These are phyloP conservation scores for Scheffersomyces cryptocercus DNA, from an alignment of 1,139 yeast species.

Conservation along the genomic window DNA sequence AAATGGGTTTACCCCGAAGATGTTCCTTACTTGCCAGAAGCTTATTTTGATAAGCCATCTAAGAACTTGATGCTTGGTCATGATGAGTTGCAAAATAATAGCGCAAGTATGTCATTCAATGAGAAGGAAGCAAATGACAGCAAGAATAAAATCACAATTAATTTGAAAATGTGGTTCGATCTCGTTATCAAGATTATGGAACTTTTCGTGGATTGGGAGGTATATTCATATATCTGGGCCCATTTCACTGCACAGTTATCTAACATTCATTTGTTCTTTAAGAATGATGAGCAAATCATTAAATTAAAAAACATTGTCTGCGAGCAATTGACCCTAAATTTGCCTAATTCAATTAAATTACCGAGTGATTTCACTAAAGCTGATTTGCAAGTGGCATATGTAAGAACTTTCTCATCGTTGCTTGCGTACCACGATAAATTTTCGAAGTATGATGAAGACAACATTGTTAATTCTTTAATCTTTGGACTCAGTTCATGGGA, in stretches of 20 bases:
- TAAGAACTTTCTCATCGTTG: constrained; percentile 65
- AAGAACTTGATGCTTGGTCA: constrained; percentile 9
- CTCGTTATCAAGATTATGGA: constrained; percentile 52
- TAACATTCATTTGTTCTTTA: constrained; percentile 55
- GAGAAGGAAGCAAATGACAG: constrained; percentile 8
- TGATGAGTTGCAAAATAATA: constrained; percentile 11
- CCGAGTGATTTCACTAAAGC: constrained; percentile 52
- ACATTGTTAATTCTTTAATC: constrained; percentile 62
- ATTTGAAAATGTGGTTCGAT: constrained; percentile 54
- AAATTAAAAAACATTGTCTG: constrained; percentile 53
- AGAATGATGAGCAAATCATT: constrained; percentile 45
- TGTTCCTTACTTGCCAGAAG: constrained; percentile 47
- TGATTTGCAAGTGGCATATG: constrained; percentile 67
- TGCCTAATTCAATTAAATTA: constrained; percentile 45
- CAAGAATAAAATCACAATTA: constrained; percentile 25
- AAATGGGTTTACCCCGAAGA: constrained; percentile 68
- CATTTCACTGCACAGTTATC: constrained; percentile 75
- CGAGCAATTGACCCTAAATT: constrained; percentile 56
- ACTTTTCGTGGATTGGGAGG: constrained; percentile 68
- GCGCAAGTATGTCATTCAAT: constrained; percentile 10
- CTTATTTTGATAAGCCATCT: constrained; percentile 37
- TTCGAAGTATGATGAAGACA: constrained; percentile 66
- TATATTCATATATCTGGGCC: constrained; percentile 65
- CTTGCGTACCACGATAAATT: constrained; percentile 65
- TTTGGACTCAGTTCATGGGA: constrained; percentile 76